These are phyloP conservation scores for Irpex lacteus DNA, from an alignment of 1,284 basidiomycete species.

Conservation along the genomic window DNA sequence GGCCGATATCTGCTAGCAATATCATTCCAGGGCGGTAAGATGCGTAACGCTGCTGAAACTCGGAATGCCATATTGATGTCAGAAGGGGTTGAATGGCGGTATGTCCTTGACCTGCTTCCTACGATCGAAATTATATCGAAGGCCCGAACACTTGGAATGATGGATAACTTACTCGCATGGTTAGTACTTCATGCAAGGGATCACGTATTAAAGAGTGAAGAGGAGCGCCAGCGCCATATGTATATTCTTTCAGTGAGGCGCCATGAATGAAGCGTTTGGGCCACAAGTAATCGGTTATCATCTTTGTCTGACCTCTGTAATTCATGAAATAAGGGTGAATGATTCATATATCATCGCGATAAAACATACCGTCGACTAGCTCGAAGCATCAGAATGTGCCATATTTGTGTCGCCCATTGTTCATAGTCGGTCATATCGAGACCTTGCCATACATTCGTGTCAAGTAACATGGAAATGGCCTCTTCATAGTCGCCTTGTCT, in stretches of 20 bases:
- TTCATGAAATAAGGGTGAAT: not conserved
- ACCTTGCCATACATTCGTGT: slow-evolving; percentile 68
- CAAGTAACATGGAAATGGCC: slow-evolving; percentile 60
- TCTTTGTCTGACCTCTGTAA: slow-evolving; percentile 55
- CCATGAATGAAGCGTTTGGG: slow-evolving; percentile 52
- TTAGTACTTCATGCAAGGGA: slow-evolving; percentile 59
- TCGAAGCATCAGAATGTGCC: slow-evolving; percentile 69
- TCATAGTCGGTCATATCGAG: slow-evolving; percentile 61
- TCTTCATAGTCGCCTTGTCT: slow-evolving; percentile 65
- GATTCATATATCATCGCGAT: slow-evolving; percentile 3
- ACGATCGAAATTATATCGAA: not conserved
- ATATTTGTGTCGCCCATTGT: slow-evolving; percentile 70
- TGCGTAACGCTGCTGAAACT: slow-evolving; percentile 68
- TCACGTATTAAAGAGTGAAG: slow-evolving; percentile 53
- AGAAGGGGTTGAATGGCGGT: slow-evolving; percentile 63
- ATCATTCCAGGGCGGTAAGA: slow-evolving; percentile 66
- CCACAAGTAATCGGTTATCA: slow-evolving; percentile 62
- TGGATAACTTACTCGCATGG: slow-evolving; percentile 49
- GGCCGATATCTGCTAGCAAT: slow-evolving; percentile 69
- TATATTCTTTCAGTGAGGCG: slow-evolving; percentile 54
- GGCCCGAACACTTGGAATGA: not conserved
- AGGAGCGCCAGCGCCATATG: slow-evolving; percentile 31
- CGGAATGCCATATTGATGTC: slow-evolving; percentile 72
- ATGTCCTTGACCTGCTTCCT: slow-evolving; percentile 55
- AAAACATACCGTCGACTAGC: slow-evolving; percentile 58